Base-by-base conservation (phyloP, 192 early-diverging fungal species). In the Chytriomyces sp. region DNA sequence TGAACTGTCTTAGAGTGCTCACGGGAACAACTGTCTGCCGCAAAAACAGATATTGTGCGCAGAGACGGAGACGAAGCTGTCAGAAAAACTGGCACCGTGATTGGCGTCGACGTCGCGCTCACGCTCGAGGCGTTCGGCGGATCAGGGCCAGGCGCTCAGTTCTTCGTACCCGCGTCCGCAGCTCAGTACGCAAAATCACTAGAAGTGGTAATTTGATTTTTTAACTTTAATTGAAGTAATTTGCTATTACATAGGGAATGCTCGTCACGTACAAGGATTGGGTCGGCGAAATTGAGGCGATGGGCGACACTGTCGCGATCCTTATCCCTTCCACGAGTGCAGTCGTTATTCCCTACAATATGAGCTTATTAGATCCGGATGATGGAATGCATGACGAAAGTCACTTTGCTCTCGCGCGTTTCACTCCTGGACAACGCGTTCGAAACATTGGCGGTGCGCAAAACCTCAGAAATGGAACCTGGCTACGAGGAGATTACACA, bases 191-290 rank as follows among this genome's bases (percentile, higher is more conserved):
- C n/a, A n/a, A n/a, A n/a, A n/a, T n/a, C n/a, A n/a, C n/a, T n/a
- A n/a, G n/a, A n/a, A n/a, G n/a, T n/a, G n/a, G n/a, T n/a, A n/a
- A n/a, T n/a, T n/a, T n/a, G n/a, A n/a, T n/a, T n/a, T n/a, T n/a
- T n/a, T n/a, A n/a, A n/a, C n/a, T n/a, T n/a, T n/a, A n/a, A n/a
- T n/a, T n/a, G n/a, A n/a, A n/a, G n/a, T n/a, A n/a, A n/a, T n/a
- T n/a, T n/a, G n/a, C n/a, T n/a, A 49, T n/a, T n/a, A 49, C 17
- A 58, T 17, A 58, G 30, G 65, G 65, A 53, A 68, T 68, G 65
- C 44, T 68, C 22, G 65, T 68, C 30, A 52, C 65, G 2, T 39
- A 38, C 65, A n/a, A 19, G 6, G 55, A 68, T 33, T 68, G 65
- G 65, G 55, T 68, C 52, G 65, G 65, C 22, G 65, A 56, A 53